Conservation (phyloP, 2,329 filamentous ascomycete genomes). For the Paracoccidioides brasiliensis region DNA sequence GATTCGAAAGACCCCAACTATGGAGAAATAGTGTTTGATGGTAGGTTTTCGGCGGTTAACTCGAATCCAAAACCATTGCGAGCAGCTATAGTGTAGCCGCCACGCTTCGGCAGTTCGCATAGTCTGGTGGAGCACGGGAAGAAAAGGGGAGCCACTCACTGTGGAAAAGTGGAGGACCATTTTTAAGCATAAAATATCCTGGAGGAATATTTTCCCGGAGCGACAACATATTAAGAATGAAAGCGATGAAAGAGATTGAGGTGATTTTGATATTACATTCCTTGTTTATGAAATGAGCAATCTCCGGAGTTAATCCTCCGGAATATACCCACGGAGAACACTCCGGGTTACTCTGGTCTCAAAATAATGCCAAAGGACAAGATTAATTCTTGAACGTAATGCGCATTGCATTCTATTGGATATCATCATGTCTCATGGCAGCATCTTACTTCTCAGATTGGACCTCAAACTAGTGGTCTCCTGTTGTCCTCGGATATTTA, state of each 20-base stretch:
- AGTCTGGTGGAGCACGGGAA: not conserved
- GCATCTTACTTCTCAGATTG: not conserved
- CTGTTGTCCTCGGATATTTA: not conserved
- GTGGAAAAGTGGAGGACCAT: not conserved
- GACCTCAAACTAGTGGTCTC: not conserved
- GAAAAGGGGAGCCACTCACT: not conserved
- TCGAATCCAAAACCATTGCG: no score
- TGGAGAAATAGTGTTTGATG: no score
- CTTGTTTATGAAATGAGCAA: no score
- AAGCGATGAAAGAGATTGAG: no score
- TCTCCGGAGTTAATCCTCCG: no score
- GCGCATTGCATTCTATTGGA: not conserved
- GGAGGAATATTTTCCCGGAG: not conserved
- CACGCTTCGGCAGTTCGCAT: not conserved
- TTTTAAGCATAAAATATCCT: not conserved
- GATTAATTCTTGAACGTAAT: not conserved
- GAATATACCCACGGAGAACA: no score
- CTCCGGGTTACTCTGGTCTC: no score
- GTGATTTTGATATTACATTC: no score
- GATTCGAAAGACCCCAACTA: no score
- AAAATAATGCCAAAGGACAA: not conserved
- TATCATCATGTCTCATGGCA: not conserved
- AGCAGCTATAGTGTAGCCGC: not conserved
- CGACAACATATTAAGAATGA: not conserved
- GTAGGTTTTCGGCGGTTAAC: no score